Conservation (phyloP, 2,329 filamentous ascomycete species). For the Ophiostoma perfectum region DNA sequence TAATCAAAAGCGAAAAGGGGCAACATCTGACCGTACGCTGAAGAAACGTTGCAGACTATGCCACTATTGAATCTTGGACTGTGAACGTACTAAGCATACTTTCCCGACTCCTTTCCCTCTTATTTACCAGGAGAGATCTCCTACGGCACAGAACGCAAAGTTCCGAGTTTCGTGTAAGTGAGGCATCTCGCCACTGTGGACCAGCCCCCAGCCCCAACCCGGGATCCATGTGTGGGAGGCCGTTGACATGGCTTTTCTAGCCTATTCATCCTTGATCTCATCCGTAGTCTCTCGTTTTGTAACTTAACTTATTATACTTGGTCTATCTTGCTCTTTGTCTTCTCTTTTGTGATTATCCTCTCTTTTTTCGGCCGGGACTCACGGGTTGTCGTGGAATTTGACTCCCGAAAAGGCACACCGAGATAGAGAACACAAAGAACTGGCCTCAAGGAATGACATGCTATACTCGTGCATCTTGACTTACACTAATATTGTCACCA, state of each 20-base stretch:
- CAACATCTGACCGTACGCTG: neutral
- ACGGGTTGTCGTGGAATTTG: neutral
- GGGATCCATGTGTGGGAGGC: conserved; percentile 11
- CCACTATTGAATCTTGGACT: neutral
- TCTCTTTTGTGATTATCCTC: neutral
- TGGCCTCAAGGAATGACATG: too few relatives aligned
- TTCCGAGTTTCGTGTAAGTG: neutral
- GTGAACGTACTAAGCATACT: neutral
- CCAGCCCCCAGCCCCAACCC: neutral
- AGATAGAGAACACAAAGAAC: too few relatives aligned
- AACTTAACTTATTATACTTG: neutral
- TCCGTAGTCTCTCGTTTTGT: neutral
- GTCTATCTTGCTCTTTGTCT: conserved; percentile 2
- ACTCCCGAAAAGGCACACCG: too few relatives aligned
- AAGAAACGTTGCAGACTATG: conserved; percentile 4
- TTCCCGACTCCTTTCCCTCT: too few relatives aligned
- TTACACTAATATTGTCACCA: too few relatives aligned
- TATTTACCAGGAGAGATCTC: too few relatives aligned
- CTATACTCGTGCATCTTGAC: too few relatives aligned
- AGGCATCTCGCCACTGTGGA: conserved; percentile 18
- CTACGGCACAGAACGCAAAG: neutral
- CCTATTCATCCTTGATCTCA: neutral
- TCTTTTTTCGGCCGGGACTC: neutral
- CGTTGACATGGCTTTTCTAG: conserved; percentile 4
- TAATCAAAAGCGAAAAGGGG: neutral